Evolutionary conservation across 1,284 basidiomycete species (phyloP).

Genomic region (Papiliotrema nemorosa): DNA sequence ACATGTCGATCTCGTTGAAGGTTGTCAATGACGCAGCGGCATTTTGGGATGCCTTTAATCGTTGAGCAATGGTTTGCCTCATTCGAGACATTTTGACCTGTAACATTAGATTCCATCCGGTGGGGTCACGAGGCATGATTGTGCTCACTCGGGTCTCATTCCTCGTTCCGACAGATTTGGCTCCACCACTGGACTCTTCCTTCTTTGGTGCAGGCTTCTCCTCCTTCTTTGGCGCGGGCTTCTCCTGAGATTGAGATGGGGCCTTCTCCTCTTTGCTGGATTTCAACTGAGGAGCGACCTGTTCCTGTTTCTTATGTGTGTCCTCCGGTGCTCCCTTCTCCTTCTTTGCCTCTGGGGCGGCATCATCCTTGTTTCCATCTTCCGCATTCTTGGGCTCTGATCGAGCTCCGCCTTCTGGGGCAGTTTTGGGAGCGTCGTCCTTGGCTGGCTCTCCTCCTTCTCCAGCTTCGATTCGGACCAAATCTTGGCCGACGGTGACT

Average conservation of each 20-base stretch:
- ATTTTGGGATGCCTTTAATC: constrained; percentile 97
- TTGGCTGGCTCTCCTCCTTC: constrained; percentile 55
- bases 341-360: constrained; percentile 46
- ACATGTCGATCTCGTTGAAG: constrained; percentile 99
- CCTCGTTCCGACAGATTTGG: constrained; percentile 52
- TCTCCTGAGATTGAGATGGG: constrained; percentile 48
- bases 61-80: constrained; percentile 94
- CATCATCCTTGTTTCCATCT: constrained; percentile 47
- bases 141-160: constrained; percentile 77
- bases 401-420: constrained; percentile 46
- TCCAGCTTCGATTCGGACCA: constrained; percentile 87
- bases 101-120: neutral
- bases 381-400: constrained; percentile 49
- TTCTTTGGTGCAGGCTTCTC: constrained; percentile 35
- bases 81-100: constrained; percentile 97
- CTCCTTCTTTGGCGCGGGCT: constrained; percentile 44
- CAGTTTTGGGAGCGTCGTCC: constrained; percentile 25
- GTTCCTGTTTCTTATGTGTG: constrained; percentile 49
- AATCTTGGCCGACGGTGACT: constrained; percentile 89
- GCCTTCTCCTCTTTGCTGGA: constrained; percentile 53
- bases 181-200: constrained; percentile 18
- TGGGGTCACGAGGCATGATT: too few relatives aligned
- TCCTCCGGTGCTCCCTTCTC: constrained; percentile 48
- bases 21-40: constrained; percentile 94
- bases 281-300: constrained; percentile 54